Base-by-base conservation (phyloP, 495 filamentous ascomycete genomes). In the Talaromyces wortmannii region DNA sequence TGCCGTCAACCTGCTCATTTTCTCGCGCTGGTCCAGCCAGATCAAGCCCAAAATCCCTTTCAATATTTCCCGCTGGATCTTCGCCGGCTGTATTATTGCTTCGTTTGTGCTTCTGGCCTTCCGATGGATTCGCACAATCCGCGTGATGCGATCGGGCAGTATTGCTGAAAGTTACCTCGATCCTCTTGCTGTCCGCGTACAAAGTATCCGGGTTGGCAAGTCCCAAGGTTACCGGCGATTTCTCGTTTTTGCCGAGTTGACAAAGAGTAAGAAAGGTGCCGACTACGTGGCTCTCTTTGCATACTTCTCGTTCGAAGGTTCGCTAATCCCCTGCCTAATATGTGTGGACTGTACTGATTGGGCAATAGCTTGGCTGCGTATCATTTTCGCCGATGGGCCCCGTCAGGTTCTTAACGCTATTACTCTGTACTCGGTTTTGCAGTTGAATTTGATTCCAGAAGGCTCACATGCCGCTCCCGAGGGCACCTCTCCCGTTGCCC, bases 121-220 rank as follows among this genome's bases (percentile, higher is more conserved):
- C 61, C 86, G 96, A 63, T 89, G 87, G 79, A 57, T 91, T 18
- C 82, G 85, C 31, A 91, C 94, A 23, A 72, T 86, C 32, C 82
- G 84, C 15, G 86, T 92, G 10, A 92, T 97, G 63, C 86, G 78
- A 50, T 81, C 87, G 45, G 89, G 88, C 48, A 88, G 90, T 45
- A 87, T 97, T n/a, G 88, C 91, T 15, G 87, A 92, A 57, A 90
- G 85, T 63, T 98, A 95, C 61, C 79, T 98, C 58, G 89, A 98
- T 65, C 85, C 83, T 23, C 74, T 97, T 15, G 92, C 91, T 0
- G 87, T 90, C 23, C 83, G 88, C 16, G 71, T 91, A 47, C 89
- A 96, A 66, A 86, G 87, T 75, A 78, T 91, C 59, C 83, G 91
- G 31, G 52, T 87, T 17, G 84, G 84, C 11, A 70, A 76, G 17